These are phyloP conservation scores for Suhomyces vadensis DNA, from an alignment of 805 yeast species.

Conservation along the genomic window DNA sequence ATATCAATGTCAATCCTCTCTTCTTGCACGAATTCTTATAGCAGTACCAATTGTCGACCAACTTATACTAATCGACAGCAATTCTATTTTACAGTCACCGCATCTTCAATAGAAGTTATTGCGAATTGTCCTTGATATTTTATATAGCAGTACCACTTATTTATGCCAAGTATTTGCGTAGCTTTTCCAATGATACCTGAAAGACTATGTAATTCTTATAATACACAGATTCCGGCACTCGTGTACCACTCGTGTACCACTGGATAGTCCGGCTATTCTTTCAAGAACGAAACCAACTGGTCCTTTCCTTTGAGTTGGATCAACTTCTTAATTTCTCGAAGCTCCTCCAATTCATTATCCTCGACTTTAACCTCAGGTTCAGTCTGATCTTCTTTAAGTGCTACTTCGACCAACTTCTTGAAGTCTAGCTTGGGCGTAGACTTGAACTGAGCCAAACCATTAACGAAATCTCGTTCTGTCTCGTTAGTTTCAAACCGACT, in stretches of 20 bases:
- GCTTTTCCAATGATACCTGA: too few species aligned
- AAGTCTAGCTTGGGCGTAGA: conserved; percentile 39
- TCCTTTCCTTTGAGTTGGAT: conserved; percentile 72
- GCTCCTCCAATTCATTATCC: conserved; percentile 47
- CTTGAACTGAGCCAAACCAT: conserved; percentile 32
- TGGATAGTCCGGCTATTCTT: too few species aligned
- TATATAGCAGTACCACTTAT: too few species aligned
- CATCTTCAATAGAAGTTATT: neutral
- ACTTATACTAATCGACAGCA: too few species aligned
- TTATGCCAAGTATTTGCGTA: too few species aligned
- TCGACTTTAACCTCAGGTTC: neutral
- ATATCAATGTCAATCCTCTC: too few species aligned
- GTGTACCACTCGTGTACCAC: too few species aligned
- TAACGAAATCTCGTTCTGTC: conserved; percentile 23
- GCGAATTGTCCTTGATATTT: too few species aligned
- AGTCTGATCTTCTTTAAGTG: conserved; percentile 14
- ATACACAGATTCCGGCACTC: too few species aligned
- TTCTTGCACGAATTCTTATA: too few species aligned
- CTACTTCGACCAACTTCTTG: conserved; percentile 48
- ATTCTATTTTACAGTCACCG: neutral
- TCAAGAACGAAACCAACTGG: conserved; percentile 59
- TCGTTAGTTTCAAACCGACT: conserved; percentile 17
- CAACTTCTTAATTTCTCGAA: conserved; percentile 57
- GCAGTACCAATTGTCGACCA: too few species aligned
- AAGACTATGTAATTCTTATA: neutral